These are phyloP conservation scores for Solanum hybrid DNA, from an alignment of 305 asterid species.

Conservation along the genomic window DNA sequence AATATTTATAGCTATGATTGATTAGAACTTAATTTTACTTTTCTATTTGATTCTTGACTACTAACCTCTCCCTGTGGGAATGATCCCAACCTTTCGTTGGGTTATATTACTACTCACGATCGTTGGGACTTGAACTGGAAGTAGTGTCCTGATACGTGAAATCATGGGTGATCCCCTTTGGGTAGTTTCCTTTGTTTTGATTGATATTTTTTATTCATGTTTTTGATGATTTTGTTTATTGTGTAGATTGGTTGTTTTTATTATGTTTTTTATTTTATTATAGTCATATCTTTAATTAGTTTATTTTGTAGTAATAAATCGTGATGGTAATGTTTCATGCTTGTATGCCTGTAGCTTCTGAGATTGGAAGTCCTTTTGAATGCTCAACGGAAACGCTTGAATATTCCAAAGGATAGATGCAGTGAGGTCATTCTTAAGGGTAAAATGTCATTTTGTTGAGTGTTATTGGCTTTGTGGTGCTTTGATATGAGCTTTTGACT, in stretches of 20 bases:
- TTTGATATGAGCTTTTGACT: background rate
- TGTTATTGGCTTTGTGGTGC: background rate
- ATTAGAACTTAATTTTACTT: background rate
- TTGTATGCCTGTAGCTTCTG: background rate
- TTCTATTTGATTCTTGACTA: background rate
- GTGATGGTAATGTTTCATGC: background rate
- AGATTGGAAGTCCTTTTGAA: background rate
- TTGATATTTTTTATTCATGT: background rate
- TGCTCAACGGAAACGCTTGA: background rate
- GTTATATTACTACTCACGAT: background rate
- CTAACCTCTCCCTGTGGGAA: background rate
- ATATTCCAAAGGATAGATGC: background rate
- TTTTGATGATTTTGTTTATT: background rate
- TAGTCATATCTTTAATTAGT: background rate
- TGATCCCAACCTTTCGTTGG: background rate
- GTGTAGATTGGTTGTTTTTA: background rate
- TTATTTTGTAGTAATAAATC: background rate
- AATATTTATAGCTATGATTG: background rate
- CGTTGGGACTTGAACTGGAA: background rate
- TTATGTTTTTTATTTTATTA: background rate
- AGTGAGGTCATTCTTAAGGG: background rate
- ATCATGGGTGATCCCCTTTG: background rate
- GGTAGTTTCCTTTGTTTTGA: background rate
- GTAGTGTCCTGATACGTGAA: background rate
- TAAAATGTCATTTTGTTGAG: background rate